Conservation (phyloP, 176 grass and related monocot genomes). For the Triticum turgidum region DNA sequence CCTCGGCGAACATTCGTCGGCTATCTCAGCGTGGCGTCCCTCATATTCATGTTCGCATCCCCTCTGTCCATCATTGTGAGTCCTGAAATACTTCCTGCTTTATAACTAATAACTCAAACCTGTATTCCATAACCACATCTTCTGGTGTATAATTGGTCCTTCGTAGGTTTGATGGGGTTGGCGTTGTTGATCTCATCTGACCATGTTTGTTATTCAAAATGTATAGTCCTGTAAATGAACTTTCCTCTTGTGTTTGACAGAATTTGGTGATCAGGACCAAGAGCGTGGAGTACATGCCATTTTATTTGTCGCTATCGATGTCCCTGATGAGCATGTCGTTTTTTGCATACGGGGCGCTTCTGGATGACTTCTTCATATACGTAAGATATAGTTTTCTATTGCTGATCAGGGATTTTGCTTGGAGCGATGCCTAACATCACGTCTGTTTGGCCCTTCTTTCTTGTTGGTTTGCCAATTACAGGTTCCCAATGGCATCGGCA, state of each 20-base stretch:
- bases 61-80: slow-evolving; percentile 87
- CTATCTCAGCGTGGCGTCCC: slow-evolving; percentile 85
- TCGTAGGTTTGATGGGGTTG: background rate
- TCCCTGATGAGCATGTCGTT: slow-evolving; percentile 93
- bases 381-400: slow-evolving; percentile 46
- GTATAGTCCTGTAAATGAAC: background rate
- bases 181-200: background rate
- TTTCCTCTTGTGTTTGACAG: slow-evolving; percentile 21
- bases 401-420: slow-evolving; percentile 14
- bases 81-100: background rate
- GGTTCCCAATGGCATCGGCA: slow-evolving; percentile 91
- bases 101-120: background rate
- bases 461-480: slow-evolving; percentile 40
- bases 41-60: slow-evolving; percentile 94
- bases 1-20: slow-evolving; percentile 65
- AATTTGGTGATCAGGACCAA: slow-evolving; percentile 86
- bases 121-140: background rate
- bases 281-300: slow-evolving; percentile 98
- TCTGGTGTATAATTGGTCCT: background rate
- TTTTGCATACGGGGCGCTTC: slow-evolving; percentile 68
- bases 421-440: background rate
- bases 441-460: slow-evolving; percentile 11
- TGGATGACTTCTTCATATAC: slow-evolving; percentile 96
- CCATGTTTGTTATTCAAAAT: background rate
- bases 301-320: slow-evolving; percentile 87